Percentiles rank a stretch among this genome's conserved stretches.
Evolutionary conservation across 1,284 basidiomycete genomes (phyloP).

Genomic region (Wallemia hederae): DNA sequence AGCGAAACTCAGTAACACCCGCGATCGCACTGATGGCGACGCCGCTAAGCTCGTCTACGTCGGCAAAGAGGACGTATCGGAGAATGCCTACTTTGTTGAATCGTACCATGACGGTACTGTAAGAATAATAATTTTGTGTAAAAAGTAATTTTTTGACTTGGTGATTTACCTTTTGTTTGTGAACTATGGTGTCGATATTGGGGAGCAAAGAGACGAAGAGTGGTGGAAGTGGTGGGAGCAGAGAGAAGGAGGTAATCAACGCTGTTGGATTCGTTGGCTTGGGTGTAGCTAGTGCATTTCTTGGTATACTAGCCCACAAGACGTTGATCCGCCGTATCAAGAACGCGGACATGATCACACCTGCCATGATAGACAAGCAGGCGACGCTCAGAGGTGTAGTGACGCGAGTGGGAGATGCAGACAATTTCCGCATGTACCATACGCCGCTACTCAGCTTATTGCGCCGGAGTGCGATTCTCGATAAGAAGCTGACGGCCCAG

Average conservation of each 20-base stretch:
- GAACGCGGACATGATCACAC: slow-evolving; percentile 34
- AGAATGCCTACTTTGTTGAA: neutral
- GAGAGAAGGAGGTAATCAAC: neutral
- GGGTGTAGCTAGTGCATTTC: neutral
- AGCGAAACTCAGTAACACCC: neutral
- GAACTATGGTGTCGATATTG: neutral
- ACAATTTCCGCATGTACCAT: neutral
- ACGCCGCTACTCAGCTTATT: slow-evolving; percentile 2
- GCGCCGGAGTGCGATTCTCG: neutral
- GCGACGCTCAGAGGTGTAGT: slow-evolving; percentile 41
- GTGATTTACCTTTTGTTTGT: neutral
- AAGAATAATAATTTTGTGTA: neutral
- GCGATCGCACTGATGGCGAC: neutral
- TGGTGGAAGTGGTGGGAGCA: neutral
- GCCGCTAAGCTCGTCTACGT: neutral
- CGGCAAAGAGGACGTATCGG: neutral
- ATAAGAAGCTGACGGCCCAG: slow-evolving; percentile 30
- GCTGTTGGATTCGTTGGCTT: neutral
- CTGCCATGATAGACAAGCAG: slow-evolving; percentile 24
- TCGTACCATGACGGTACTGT: neutral
- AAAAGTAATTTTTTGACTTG: neutral
- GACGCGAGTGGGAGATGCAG: slow-evolving; percentile 23
- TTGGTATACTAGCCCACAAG: neutral
- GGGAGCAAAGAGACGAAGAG: neutral
- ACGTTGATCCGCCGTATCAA: slow-evolving; percentile 19